Base-by-base conservation (phyloP, 148 eudicot genomes). In the Limonium bicolor region DNA sequence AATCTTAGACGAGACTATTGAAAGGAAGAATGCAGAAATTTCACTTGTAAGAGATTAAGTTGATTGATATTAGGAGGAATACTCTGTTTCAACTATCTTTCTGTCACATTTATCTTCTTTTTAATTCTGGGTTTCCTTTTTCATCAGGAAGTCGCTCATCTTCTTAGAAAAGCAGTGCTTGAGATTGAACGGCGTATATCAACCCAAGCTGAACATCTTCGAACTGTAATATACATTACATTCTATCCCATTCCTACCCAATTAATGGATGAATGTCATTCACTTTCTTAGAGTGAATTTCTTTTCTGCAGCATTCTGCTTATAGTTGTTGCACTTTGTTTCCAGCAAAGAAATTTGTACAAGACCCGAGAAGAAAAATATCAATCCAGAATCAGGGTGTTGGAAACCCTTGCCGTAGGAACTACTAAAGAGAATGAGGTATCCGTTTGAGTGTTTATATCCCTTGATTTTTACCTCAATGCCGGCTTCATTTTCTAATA, bases 141-240 rank as follows among this genome's bases (percentile, higher is more conserved):
- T 48, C 38, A 39, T n/a, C 74, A 90, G 99, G 71, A 88, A 19
- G 82, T 85, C 21, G 93, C 85, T 10, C 69, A 77, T 69, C 64
- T 90, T 35, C 48, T 90, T 61, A 73, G 99, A 56, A 90, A 85
- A 68, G 95, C 81, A 13, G 80, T 90, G 64, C 94, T 75, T 68
- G 99, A 90, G 72, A 81, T 90, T 36, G 99, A 90, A 59, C 58
- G 88, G 35, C 76, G 99, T 44, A 70, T 90, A 53, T 71, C 82
- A 52, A 90, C 93, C 59, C 95, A 90, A 65, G 87, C 85, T 27
- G 95, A 85, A 33, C 93, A 90, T 59, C 58, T 90, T 23, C 75
- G 76, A 62, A 85, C 84, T 52, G 99, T 86, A 86, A 72, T n/a
- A n/a, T n/a, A n/a, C n/a, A n/a, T n/a, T n/a, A n/a, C 43, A 34